Evolutionary conservation across 306 rosid species (phyloP), one percentile per base, ranked within the genome.

Genomic region (Cajanus cajan): DNA sequence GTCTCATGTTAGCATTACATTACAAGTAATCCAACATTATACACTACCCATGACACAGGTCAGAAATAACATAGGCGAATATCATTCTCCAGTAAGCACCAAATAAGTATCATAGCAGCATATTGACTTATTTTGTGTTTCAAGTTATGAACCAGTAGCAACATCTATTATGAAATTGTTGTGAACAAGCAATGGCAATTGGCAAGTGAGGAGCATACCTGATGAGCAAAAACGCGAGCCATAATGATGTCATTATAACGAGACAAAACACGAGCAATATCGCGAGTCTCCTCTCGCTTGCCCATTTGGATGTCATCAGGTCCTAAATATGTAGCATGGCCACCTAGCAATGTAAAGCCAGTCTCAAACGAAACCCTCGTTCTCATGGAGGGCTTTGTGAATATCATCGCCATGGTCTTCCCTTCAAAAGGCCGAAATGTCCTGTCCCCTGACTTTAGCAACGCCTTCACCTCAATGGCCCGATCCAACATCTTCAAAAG

Each of bases 261-360:
- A 80, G 83, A 91, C 85, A 93, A 81, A 85, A 93, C 99, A 44
- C 96, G 96, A 33, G 99, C 99, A 37, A 96, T 78, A 68, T 96
- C 99, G 37, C 96, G 87, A 78, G 98, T 93, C 87, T 96, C 99
- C 89, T 96, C 99, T 73, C 97, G 91, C 89, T 93, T 93, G 7
- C 98, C 99, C 96, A 96, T 96, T 79, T 93, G 99, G 73, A 96
- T 96, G 54, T 91, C 98, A 84, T 93, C 76, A 4, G 99, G 99
- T 76, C 98, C 99, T 64, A 96, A 82, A 85, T 93, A 93, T 76
- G 87, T 80, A 51, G 99, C 96, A 88, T 93, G 99, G 2, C 99
- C 99, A 45, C 99, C 98, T 12, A 96, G 85, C 88, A 85, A 82
- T 48, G 67, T 59, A 88, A 96, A 96, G 36, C 99, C 97, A 78